Conservation (phyloP, 2,329 filamentous ascomycete genomes). For the Lachnellula hyalina region DNA sequence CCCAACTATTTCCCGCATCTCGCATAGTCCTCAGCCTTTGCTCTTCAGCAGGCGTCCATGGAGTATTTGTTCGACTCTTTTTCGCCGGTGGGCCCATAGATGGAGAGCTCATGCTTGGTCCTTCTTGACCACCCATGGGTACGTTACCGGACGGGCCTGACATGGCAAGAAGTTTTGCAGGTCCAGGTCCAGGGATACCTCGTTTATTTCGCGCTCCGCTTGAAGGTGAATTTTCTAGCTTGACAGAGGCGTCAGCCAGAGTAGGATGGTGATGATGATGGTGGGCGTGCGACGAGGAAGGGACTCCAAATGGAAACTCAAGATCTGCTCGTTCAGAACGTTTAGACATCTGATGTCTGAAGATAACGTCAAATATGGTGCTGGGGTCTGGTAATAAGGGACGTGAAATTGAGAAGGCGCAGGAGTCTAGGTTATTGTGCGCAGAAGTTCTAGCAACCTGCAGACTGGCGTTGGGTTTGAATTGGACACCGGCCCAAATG, state of each 20-base stretch:
- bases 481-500: constrained; percentile 18
- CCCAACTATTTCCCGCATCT: constrained; percentile 91
- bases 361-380: constrained; percentile 9
- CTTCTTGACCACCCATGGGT: constrained; percentile 12
- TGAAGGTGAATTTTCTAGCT: constrained; percentile 19
- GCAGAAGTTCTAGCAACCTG: constrained; percentile 15
- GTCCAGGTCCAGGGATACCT: constrained; percentile 18
- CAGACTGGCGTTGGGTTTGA: constrained; percentile 25
- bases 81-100: constrained; percentile 56
- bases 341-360: constrained; percentile 30
- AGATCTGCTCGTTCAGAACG: constrained; percentile 24
- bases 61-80: constrained; percentile 97
- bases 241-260: constrained; percentile 19
- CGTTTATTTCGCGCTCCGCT: constrained; percentile 25
- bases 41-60: constrained; percentile 95
- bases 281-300: constrained; percentile 18
- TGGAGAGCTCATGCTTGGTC: constrained; percentile 28
- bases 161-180: constrained; percentile 19
- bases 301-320: constrained; percentile 18
- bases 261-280: constrained; percentile 6
- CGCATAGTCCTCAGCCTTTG: constrained; percentile 89
- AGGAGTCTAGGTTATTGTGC: constrained; percentile 12
- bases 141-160: constrained; percentile 17
- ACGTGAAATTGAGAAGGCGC: constrained; percentile 4
- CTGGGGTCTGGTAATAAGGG: constrained; percentile 9